Evolutionary conservation across 2,329 filamentous ascomycete species (phyloP).

Genomic region (Lizonia empirigonia): DNA sequence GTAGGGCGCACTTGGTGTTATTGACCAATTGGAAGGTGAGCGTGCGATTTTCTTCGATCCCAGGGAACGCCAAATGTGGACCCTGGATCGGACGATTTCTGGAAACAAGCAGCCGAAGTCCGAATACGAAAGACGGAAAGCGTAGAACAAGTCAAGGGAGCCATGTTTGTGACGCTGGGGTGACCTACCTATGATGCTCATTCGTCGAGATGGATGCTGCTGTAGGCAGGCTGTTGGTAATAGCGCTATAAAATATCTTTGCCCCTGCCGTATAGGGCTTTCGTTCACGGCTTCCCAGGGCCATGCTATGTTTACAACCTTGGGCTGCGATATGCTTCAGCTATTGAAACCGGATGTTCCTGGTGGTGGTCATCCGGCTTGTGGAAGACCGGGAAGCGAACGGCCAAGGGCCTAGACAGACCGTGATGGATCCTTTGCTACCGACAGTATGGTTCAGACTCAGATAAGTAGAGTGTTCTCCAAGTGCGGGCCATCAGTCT

Average conservation of each 20-base stretch:
- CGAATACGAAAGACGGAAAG: neutral
- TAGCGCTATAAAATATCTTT: neutral
- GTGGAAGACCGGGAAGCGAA: neutral
- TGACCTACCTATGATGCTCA: neutral
- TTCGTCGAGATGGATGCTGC: neutral
- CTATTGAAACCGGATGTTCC: neutral
- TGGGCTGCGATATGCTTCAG: neutral
- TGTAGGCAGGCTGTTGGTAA: neutral
- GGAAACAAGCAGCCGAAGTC: neutral
- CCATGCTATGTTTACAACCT: neutral
- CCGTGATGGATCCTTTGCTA: too few relatives aligned
- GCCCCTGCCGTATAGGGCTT: neutral
- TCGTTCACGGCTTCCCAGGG: neutral
- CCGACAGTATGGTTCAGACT: neutral
- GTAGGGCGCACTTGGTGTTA: neutral
- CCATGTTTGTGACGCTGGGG: neutral
- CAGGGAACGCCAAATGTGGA: slow-evolving; percentile 15
- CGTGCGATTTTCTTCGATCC: slow-evolving; percentile 8
- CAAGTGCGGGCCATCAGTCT: neutral
- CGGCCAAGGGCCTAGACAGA: neutral
- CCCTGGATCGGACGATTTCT: slow-evolving; percentile 1
- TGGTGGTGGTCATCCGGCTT: neutral
- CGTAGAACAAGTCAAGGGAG: neutral
- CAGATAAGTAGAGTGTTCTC: neutral
- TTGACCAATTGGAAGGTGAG: slow-evolving; percentile 1